These are phyloP conservation scores for Pseudogymnoascus sp. DNA, from an alignment of 2,329 filamentous ascomycete species.

Conservation along the genomic window DNA sequence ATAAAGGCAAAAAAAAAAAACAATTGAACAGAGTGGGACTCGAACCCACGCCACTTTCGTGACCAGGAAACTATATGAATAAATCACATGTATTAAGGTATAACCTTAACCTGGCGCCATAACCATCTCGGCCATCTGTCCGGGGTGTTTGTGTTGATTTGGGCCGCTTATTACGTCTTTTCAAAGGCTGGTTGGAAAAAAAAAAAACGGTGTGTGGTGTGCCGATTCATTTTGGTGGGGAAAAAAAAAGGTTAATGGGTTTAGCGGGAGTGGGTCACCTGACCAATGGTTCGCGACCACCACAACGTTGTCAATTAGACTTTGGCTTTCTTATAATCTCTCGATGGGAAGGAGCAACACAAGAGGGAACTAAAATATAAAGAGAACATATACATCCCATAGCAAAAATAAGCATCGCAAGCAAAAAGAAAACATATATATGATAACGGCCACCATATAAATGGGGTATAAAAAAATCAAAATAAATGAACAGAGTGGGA, in stretches of 20 bases:
- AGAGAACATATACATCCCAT: too few species aligned
- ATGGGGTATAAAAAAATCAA: neutral
- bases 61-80: slow-evolving; percentile 27
- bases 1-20: neutral
- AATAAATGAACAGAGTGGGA: slow-evolving; percentile 30
- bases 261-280: neutral
- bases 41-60: slow-evolving; percentile 34
- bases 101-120: neutral
- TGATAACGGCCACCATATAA: neutral
- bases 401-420: neutral
- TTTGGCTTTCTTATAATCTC: neutral
- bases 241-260: neutral
- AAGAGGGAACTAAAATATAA: neutral
- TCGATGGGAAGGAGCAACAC: neutral
- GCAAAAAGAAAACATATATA: neutral
- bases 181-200: too few species aligned
- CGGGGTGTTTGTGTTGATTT: neutral
- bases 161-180: neutral
- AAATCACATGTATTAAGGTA: too few species aligned
- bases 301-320: neutral
- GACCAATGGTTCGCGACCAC: too few species aligned
- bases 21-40: slow-evolving; percentile 31
- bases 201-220: neutral
- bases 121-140: neutral
- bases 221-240: neutral